These are phyloP conservation scores for Lachancea sp. DNA, from an alignment of 805 yeast genomes.

Conservation along the genomic window DNA sequence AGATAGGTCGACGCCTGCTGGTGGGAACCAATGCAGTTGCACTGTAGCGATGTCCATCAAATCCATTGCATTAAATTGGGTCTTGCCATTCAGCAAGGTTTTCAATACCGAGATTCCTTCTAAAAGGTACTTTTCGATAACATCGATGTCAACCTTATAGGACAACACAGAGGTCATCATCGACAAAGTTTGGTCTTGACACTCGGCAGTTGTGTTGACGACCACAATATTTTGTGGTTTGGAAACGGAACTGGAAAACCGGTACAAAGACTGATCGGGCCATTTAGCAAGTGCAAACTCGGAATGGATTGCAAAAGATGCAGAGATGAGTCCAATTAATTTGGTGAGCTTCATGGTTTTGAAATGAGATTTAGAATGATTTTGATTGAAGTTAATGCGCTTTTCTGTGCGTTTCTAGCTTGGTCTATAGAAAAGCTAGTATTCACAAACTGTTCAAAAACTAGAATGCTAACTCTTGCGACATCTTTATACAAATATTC, in stretches of 20 bases:
- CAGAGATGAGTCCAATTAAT: background rate
- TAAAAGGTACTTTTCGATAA: conserved; percentile 1
- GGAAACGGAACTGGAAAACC: background rate
- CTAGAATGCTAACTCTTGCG: background rate
- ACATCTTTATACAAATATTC: background rate
- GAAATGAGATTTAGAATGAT: background rate
- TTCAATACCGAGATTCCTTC: conserved; percentile 1
- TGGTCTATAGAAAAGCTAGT: background rate
- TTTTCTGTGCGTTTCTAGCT: background rate
- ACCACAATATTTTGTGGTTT: background rate
- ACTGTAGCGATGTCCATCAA: conserved; percentile 4
- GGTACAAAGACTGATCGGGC: conserved; percentile 5
- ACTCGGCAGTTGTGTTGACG: background rate
- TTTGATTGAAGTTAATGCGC: background rate
- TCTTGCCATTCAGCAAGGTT: conserved; percentile 2
- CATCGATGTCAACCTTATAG: conserved; percentile 3
- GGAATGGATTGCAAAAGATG: background rate
- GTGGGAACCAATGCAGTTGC: conserved; percentile 1
- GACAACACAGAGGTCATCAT: conserved; percentile 1
- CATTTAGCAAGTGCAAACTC: conserved; percentile 1
- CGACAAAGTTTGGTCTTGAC: conserved; percentile 4
- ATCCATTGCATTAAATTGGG: conserved; percentile 5
- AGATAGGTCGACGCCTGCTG: background rate
- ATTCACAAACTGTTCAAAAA: background rate
- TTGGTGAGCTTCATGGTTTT: background rate